Evolutionary conservation across 495 filamentous ascomycete species (phyloP).

Genomic region (Neurospora discreta): DNA sequence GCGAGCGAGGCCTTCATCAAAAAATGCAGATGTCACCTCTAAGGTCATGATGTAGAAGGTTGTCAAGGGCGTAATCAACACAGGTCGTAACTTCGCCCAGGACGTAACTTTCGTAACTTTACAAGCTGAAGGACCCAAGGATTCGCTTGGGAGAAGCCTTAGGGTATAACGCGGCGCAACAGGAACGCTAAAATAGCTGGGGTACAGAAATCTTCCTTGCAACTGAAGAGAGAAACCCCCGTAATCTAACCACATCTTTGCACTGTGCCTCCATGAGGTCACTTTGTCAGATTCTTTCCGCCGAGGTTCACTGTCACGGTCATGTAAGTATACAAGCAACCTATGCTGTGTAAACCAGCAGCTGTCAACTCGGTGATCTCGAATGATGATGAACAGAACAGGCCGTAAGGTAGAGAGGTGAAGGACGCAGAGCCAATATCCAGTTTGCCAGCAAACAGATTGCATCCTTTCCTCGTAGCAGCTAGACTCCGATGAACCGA

Average conservation of each 20-base stretch:
- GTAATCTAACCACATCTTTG: background rate
- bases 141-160: background rate
- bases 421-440: background rate
- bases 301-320: background rate
- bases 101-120: background rate
- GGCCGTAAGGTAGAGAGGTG: background rate
- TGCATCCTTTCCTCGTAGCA: background rate
- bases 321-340: background rate
- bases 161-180: background rate
- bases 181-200: background rate
- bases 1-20: too few species aligned
- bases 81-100: background rate
- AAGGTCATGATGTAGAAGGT: background rate
- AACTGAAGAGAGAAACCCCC: background rate
- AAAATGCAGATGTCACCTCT: background rate
- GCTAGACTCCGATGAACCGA: background rate
- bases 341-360: background rate
- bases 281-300: slow-evolving; percentile 1
- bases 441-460: background rate
- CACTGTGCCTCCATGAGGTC: slow-evolving; percentile 15
- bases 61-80: background rate
- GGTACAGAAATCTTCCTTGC: background rate
- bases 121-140: background rate
- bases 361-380: background rate
- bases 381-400: background rate